Evolutionary conservation across 2,329 filamentous ascomycete species (phyloP), one percentile per base, ranked within the genome.

Genomic region (Ophioceras dolichostomum): DNA sequence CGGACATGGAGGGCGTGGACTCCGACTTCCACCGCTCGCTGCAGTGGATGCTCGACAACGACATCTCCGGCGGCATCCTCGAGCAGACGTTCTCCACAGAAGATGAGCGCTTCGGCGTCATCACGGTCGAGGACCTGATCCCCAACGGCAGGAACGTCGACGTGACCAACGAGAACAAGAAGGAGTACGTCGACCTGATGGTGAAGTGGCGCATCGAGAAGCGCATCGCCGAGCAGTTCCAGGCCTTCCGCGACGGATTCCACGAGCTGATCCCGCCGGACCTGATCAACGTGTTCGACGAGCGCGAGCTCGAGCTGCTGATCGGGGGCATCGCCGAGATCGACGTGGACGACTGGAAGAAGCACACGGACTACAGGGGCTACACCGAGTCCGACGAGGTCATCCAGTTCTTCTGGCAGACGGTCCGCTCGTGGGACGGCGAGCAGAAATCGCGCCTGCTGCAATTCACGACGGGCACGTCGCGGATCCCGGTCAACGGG

Each of bases 291-390:
- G 91, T 98, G 29, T 98, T 98, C 53, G 91, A 98, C 54, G 91
- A 98, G 68, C 83, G 91, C 51, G 91, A 98, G 61, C 70, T 98
- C 34, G 91, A 98, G 62, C 65, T 98, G 48, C 72, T 98, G 48
- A 96, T 98, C 54, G 91, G 91, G 47, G 91, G 91, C 71, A 98
- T 98, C 50, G 91, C 91, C n/a, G 91, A 98, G 62, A 98, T 98
- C 49, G 91, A 98, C 53, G 89, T 98, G 13, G 91, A 98, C 42
- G 91, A 98, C 62, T 98, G 91, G 91, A 96, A 98, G 81, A 98
- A 98, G 70, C 91, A 98, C 64, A 98, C 91, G 33, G 91, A 98
- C 56, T 98, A 98, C 62, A 83, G 91, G 49, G 91, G 91, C 38
- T 98, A 98, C 70, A 95, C 93, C 9, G 91, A 98, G 63, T 87